phyloP scores from a whole-genome alignment of 176 grass and related monocot genomes.

The Leersia perrieri region DNA sequence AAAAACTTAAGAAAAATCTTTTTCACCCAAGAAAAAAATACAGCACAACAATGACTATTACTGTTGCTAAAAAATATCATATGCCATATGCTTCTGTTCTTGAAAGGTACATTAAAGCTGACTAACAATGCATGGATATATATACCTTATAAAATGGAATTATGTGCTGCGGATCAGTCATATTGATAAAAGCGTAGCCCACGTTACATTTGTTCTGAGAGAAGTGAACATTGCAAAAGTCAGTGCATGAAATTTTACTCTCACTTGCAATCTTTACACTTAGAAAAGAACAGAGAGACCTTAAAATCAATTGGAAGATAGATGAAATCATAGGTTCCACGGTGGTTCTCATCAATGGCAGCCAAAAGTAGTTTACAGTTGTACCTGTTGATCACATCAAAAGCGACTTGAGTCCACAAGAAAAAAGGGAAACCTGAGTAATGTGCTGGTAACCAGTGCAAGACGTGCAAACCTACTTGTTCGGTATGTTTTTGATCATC shows the following conservation, averaged over 20 bases:
- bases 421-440: neutral
- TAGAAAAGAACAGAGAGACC: slow-evolving; percentile 43
- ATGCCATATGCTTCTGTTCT: neutral
- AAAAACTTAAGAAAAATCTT: neutral
- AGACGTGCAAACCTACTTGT: slow-evolving; percentile 57
- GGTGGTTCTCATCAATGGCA: slow-evolving; percentile 92
- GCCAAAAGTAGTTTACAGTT: slow-evolving; percentile 85
- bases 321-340: slow-evolving; percentile 97
- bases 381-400: slow-evolving; percentile 56
- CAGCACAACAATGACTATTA: neutral
- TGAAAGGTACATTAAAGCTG: neutral
- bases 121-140: neutral
- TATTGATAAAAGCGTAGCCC: slow-evolving; percentile 98
- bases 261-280: neutral
- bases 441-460: neutral
- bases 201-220: slow-evolving; percentile 98
- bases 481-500: slow-evolving; percentile 98
- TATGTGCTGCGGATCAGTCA: slow-evolving; percentile 84
- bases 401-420: slow-evolving; percentile 1
- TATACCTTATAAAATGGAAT: slow-evolving; percentile 86
- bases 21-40: neutral
- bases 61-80: neutral
- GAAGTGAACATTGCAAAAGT: slow-evolving; percentile 21
- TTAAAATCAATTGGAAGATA: slow-evolving; percentile 99
- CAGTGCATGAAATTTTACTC: slow-evolving; percentile 12